Conservation (phyloP, 176 grass and related monocot species). For the Hordeum vulgare region DNA sequence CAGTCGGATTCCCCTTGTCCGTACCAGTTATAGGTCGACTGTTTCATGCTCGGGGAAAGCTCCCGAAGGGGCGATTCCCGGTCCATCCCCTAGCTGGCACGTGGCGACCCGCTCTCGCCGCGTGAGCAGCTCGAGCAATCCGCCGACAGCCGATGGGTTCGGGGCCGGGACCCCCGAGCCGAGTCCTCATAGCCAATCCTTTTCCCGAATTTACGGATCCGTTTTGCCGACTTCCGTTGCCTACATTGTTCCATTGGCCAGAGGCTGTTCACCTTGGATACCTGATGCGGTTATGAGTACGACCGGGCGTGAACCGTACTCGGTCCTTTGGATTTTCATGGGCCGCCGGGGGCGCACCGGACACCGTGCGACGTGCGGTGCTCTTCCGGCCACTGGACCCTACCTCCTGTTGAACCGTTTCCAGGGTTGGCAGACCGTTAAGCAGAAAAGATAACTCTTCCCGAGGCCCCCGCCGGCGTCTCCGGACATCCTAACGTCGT, state of each 20-base stretch:
- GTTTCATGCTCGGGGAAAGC: constrained; percentile 12
- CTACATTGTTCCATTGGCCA: background rate
- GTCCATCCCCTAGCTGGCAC: background rate
- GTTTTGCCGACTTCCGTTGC: constrained; percentile 79
- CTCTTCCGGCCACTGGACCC: constrained; percentile 60
- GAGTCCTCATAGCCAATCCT: constrained; percentile 68
- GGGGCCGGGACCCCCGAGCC: constrained; percentile 54
- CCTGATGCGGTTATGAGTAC: constrained; percentile 57
- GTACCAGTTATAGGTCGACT: constrained; percentile 56
- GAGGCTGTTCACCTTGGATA: constrained; percentile 15
- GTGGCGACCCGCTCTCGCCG: constrained; percentile 20
- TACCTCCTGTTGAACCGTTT: constrained; percentile 35
- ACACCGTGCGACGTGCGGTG: constrained; percentile 66
- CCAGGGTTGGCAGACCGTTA: constrained; percentile 41
- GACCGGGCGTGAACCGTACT: constrained; percentile 44
- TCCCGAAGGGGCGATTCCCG: background rate
- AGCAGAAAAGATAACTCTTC: constrained; percentile 88
- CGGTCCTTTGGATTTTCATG: constrained; percentile 67
- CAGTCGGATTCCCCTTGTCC: constrained; percentile 63
- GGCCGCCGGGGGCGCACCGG: constrained; percentile 50
- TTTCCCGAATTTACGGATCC: constrained; percentile 80
- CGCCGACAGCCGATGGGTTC: constrained; percentile 30
- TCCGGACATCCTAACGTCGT: constrained; percentile 48
- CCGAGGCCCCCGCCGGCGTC: constrained; percentile 48
- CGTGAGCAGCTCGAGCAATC: constrained; percentile 21